These are phyloP conservation scores for Lachancea sp. DNA, from an alignment of 805 yeast species.

Conservation along the genomic window DNA sequence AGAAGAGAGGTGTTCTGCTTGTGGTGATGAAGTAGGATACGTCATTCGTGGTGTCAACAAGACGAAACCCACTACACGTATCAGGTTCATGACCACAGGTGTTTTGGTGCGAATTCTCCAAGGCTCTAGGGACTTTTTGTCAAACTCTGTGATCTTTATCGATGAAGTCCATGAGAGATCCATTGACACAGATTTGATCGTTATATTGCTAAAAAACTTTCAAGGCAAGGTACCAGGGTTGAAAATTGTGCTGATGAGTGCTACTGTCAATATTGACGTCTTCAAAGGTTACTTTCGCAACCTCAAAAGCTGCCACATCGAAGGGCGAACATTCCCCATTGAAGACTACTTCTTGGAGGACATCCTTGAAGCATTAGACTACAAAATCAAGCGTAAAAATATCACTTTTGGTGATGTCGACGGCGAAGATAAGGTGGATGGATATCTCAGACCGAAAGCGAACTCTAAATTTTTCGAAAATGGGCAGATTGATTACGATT, in stretches of 20 bases:
- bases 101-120: constrained; percentile 89
- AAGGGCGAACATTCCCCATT: constrained; percentile 92
- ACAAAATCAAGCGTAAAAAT: constrained; percentile 38
- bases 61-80: constrained; percentile 54
- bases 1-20: constrained; percentile 76
- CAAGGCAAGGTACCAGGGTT: constrained; percentile 53
- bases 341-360: constrained; percentile 67
- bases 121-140: constrained; percentile 69
- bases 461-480: constrained; percentile 57
- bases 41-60: constrained; percentile 78
- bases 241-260: constrained; percentile 91
- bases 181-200: constrained; percentile 88
- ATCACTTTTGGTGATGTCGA: constrained; percentile 15
- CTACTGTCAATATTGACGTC: constrained; percentile 71
- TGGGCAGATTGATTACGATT: constrained; percentile 70
- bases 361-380: constrained; percentile 52
- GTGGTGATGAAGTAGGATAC: constrained; percentile 64
- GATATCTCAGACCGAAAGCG: constrained; percentile 46
- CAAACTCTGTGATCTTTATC: constrained; percentile 79
- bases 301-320: constrained; percentile 69
- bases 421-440: constrained; percentile 17
- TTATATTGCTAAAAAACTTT: constrained; percentile 83
- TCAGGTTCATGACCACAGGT: constrained; percentile 93
- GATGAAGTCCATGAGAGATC: constrained; percentile 99
- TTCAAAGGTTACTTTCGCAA: constrained; percentile 60